These are phyloP conservation scores for Takashimella koratensis DNA, from an alignment of 1,284 basidiomycete species.

Conservation along the genomic window DNA sequence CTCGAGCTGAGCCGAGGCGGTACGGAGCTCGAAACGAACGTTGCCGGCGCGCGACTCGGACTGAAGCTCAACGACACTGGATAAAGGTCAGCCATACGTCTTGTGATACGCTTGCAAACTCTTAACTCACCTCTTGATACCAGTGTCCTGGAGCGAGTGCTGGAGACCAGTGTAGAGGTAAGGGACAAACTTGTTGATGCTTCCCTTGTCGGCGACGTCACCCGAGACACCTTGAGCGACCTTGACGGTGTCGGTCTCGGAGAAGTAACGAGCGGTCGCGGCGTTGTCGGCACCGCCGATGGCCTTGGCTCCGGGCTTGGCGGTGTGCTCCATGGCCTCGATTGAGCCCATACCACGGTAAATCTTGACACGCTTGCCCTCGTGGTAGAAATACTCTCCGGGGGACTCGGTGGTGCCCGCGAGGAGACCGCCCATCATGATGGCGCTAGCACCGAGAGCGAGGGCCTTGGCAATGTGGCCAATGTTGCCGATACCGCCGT, in stretches of 20 bases:
- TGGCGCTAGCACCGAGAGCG: conserved; percentile 85
- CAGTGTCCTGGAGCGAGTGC: conserved; percentile 94
- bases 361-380: conserved; percentile 96
- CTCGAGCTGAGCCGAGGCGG: conserved; percentile 92
- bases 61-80: conserved; percentile 55
- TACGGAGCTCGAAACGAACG: conserved; percentile 90
- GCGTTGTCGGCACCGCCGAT: conserved; percentile 66
- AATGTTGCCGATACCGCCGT: conserved; percentile 93
- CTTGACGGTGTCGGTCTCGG: conserved; percentile 89
- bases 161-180: conserved; percentile 91
- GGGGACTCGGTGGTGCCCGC: conserved; percentile 97
- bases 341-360: conserved; percentile 98
- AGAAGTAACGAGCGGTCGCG: conserved; percentile 95
- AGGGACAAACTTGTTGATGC: conserved; percentile 82
- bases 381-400: conserved; percentile 98
- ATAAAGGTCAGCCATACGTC: conserved; percentile 1
- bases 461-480: conserved; percentile 98
- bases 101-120: too few relatives aligned
- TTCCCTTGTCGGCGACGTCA: conserved; percentile 96
- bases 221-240: conserved; percentile 97
- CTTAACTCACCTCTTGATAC: conserved; percentile 68
- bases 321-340: conserved; percentile 92
- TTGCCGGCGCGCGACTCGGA: conserved; percentile 61
- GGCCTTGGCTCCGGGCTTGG: conserved; percentile 52
- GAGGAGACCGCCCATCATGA: conserved; percentile 98